Evolutionary conservation across 2,329 filamentous ascomycete genomes (phyloP).

Genomic region (Aspergillus amoenus): DNA sequence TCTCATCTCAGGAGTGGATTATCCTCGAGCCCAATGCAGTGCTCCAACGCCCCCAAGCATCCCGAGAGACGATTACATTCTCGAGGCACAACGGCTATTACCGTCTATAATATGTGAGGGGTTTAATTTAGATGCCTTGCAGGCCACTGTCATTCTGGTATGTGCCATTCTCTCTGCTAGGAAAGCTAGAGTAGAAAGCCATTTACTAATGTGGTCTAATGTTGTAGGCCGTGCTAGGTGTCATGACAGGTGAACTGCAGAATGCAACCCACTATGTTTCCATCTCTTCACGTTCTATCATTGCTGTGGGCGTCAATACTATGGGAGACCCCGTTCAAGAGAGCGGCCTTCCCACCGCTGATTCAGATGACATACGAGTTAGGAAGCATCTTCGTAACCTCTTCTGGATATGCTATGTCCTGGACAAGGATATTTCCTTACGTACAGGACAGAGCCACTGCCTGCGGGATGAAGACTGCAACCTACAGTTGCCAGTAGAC

Average conservation of each 20-base stretch:
- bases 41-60: neutral
- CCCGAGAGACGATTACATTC: neutral
- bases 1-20: neutral
- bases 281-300: neutral
- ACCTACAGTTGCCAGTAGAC: neutral
- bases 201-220: no score
- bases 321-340: neutral
- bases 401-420: neutral
- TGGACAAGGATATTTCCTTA: neutral
- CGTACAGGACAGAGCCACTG: neutral
- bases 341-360: no score
- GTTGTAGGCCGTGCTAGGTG: neutral
- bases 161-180: neutral
- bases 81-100: neutral
- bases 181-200: no score
- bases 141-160: slow-evolving; percentile 1
- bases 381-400: neutral
- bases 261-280: neutral
- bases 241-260: neutral
- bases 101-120: neutral
- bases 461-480: neutral
- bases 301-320: neutral
- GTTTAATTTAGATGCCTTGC: neutral
- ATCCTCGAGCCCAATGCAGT: neutral
- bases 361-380: neutral